Percentiles rank a stretch among this genome's conserved stretches.
These are phyloP conservation scores for Pelagophyceae sp. DNA, from an alignment of 352 stramenopile genomes.

Conservation along the genomic window DNA sequence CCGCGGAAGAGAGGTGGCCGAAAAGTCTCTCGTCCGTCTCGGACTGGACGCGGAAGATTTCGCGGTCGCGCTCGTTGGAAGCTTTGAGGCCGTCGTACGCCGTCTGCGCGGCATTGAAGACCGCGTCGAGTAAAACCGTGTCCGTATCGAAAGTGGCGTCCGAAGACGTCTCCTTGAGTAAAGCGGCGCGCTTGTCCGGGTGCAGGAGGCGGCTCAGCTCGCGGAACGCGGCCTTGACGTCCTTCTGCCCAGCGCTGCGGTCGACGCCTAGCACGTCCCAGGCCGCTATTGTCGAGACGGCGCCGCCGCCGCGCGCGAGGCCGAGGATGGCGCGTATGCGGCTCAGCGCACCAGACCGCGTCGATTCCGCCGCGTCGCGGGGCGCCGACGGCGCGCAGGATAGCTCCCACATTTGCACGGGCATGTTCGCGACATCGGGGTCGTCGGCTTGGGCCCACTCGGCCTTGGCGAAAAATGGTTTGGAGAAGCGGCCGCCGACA, in stretches of 20 bases:
- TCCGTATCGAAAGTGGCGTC: too few species aligned
- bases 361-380: background rate
- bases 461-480: background rate
- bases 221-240: background rate
- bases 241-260: background rate
- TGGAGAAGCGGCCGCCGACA: background rate
- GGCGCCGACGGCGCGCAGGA: background rate
- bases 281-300: background rate
- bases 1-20: too few species aligned
- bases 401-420: background rate
- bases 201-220: constrained; percentile 1
- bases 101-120: background rate
- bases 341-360: background rate
- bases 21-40: background rate
- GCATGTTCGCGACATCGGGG: background rate
- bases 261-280: background rate
- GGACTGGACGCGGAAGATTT: background rate
- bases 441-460: background rate
- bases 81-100: background rate
- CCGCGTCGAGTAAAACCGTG: background rate
- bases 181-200: background rate
- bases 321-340: too few species aligned
- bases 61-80: background rate
- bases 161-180: background rate
- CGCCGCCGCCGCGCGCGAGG: background rate